Evolutionary conservation across 2,329 filamentous ascomycete genomes (phyloP).

Genomic region (Hortaea werneckii): DNA sequence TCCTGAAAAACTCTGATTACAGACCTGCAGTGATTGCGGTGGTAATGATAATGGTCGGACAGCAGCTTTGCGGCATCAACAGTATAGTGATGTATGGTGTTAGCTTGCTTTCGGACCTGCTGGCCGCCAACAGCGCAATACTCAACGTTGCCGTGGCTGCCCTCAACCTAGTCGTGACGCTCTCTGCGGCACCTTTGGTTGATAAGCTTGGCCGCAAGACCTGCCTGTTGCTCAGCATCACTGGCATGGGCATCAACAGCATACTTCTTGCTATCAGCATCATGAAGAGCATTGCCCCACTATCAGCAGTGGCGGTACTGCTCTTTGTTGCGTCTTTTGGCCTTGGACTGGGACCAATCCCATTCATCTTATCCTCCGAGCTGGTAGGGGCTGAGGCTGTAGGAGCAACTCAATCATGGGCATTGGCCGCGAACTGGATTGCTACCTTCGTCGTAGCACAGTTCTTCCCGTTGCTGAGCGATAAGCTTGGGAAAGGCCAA

Average conservation of each 20-base stretch:
- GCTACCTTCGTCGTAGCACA: conserved; percentile 89
- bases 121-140: conserved; percentile 70
- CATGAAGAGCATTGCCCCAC: conserved; percentile 55
- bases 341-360: conserved; percentile 82
- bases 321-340: conserved; percentile 85
- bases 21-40: conserved; percentile 78
- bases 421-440: conserved; percentile 75
- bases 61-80: conserved; percentile 89
- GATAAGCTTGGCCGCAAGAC: conserved; percentile 81
- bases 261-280: conserved; percentile 74
- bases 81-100: conserved; percentile 98
- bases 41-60: conserved; percentile 85
- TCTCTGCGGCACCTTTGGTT: conserved; percentile 70
- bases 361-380: conserved; percentile 87
- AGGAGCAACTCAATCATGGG: conserved; percentile 82
- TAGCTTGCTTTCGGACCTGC: conserved; percentile 68
- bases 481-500: conserved; percentile 66
- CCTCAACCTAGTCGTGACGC: conserved; percentile 76
- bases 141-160: conserved; percentile 80
- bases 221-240: conserved; percentile 71
- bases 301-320: conserved; percentile 73
- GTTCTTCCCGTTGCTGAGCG: conserved; percentile 84
- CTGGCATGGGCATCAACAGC: conserved; percentile 73
- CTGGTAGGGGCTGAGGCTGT: conserved; percentile 85
- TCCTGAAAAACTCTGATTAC: conserved; percentile 57